Conservation (phyloP, 768 basidiomycete genomes). For the Leucosporidium scottii region DNA sequence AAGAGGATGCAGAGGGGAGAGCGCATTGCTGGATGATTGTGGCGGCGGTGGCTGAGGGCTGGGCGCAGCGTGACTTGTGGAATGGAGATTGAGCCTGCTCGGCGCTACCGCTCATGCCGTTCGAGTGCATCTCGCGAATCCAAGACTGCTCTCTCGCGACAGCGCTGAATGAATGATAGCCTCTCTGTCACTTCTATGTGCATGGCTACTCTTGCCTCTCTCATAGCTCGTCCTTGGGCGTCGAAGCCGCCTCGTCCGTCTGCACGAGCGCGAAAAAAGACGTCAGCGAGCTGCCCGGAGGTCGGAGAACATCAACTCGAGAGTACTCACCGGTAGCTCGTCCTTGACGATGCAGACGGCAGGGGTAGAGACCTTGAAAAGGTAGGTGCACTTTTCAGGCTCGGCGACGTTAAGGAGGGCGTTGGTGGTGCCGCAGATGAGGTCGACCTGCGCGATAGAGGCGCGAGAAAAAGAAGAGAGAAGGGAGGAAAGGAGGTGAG, state of each 20-base stretch:
- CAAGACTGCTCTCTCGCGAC: too few species aligned
- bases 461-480: background rate
- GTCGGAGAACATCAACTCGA: background rate
- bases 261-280: background rate
- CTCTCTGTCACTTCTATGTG: too few species aligned
- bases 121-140: too few species aligned
- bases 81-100: too few species aligned
- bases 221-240: too few species aligned
- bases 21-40: constrained; percentile 68
- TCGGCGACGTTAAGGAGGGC: constrained; percentile 68
- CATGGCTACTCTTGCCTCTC: too few species aligned
- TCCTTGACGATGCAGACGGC: constrained; percentile 30
- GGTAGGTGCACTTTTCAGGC: constrained; percentile 71
- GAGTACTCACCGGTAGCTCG: constrained; percentile 12
- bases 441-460: constrained; percentile 53
- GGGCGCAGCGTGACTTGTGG: constrained; percentile 79
- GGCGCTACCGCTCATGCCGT: too few species aligned
- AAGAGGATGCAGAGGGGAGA: constrained; percentile 20
- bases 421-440: constrained; percentile 82
- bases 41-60: constrained; percentile 56
- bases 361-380: constrained; percentile 35
- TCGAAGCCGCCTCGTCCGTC: background rate
- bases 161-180: too few species aligned
- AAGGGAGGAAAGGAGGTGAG: constrained; percentile 4
- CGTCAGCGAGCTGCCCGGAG: background rate